A percentile compares a stretch with the other conserved stretches of the same genome.
Conservation (phyloP, 1,139 yeast species). For the Blastobotrys serpentis region DNA sequence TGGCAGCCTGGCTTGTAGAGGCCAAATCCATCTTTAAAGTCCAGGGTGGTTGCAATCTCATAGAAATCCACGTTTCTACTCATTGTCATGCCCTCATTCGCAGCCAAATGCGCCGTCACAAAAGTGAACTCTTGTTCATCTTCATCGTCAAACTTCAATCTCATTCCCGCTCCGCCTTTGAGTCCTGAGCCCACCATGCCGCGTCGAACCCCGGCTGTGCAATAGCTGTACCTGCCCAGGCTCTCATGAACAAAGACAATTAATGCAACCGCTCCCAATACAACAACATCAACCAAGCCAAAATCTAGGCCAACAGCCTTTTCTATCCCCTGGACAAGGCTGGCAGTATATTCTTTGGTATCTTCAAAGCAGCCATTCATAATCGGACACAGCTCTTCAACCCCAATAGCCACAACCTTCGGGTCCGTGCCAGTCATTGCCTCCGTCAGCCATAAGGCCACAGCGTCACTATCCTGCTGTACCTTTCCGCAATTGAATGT, state of each 20-base stretch:
- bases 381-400: conserved; percentile 71
- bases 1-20: conserved; percentile 58
- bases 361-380: conserved; percentile 58
- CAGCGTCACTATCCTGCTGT: conserved; percentile 8
- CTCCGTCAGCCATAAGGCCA: not conserved
- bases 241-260: conserved; percentile 49
- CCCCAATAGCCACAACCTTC: conserved; percentile 60
- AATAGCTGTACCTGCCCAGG: conserved; percentile 38
- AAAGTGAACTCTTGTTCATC: conserved; percentile 49
- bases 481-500: conserved; percentile 34
- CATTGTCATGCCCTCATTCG: conserved; percentile 65
- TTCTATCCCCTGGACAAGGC: conserved; percentile 46
- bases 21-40: conserved; percentile 60
- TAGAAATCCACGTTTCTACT: conserved; percentile 55
- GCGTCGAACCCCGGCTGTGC: conserved; percentile 42
- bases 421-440: conserved; percentile 13
- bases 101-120: conserved; percentile 69
- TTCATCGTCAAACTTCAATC: conserved; percentile 44
- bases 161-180: conserved; percentile 72
- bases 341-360: conserved; percentile 45
- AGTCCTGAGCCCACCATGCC: conserved; percentile 63
- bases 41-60: conserved; percentile 52
- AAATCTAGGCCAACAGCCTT: conserved; percentile 45
- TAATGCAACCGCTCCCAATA: conserved; percentile 66
- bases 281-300: conserved; percentile 47